Conservation (phyloP, 2,329 filamentous ascomycete species). For the Mollisia scopiformis region DNA sequence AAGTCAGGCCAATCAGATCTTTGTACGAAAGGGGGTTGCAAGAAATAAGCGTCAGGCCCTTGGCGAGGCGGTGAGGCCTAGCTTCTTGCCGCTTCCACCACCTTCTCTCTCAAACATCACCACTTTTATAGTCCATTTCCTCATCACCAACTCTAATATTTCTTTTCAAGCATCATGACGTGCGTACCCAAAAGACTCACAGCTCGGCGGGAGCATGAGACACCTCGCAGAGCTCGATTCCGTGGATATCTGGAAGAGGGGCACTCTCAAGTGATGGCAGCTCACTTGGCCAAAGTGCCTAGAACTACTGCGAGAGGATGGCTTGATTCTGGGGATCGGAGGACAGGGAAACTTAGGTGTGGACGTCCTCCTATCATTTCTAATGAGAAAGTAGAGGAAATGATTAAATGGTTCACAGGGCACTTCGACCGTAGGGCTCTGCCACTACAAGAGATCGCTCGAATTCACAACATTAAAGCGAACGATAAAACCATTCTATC, state of each 20-base stretch:
- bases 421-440: conserved; percentile 7
- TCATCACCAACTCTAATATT: too few species aligned
- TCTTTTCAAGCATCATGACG: background rate
- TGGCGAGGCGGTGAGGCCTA: too few species aligned
- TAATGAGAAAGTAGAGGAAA: conserved; percentile 6
- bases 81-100: too few species aligned
- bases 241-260: background rate
- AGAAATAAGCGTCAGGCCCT: background rate
- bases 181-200: background rate
- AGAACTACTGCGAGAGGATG: background rate
- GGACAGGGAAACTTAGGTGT: background rate
- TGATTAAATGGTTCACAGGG: conserved; percentile 15
- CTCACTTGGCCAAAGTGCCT: background rate
- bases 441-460: conserved; percentile 4
- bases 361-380: background rate
- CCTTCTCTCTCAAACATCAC: too few species aligned
- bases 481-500: conserved; percentile 7
- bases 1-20: too few species aligned
- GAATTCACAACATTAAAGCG: conserved; percentile 2
- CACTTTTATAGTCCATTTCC: too few species aligned
- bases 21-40: background rate
- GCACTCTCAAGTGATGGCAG: background rate
- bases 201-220: background rate
- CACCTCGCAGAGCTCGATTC: background rate
- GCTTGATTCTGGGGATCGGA: background rate